These are phyloP conservation scores for Monosporozyma aerobia DNA, from an alignment of 805 yeast species.

Conservation along the genomic window DNA sequence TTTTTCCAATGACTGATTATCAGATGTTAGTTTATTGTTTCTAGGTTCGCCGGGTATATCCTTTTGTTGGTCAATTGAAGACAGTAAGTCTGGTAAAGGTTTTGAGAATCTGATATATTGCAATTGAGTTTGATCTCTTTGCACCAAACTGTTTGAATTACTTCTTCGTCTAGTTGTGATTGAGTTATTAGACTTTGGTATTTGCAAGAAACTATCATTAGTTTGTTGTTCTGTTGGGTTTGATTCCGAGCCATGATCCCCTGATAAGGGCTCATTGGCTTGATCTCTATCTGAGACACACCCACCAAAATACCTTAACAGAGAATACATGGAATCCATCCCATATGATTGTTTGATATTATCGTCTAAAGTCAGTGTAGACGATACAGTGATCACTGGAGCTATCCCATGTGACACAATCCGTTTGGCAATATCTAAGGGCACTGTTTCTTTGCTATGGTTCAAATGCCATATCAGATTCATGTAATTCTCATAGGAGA, in stretches of 20 bases:
- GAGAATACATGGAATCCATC: slow-evolving; percentile 25
- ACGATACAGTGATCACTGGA: slow-evolving; percentile 27
- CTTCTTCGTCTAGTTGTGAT: slow-evolving; percentile 11
- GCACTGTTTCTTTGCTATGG: slow-evolving; percentile 20
- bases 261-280: slow-evolving; percentile 12
- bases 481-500: slow-evolving; percentile 17
- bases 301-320: slow-evolving; percentile 27
- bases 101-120: slow-evolving; percentile 44
- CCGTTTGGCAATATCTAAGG: slow-evolving; percentile 26
- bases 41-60: neutral
- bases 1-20: slow-evolving; percentile 31
- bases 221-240: neutral
- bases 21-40: slow-evolving; percentile 22
- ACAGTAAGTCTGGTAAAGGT: slow-evolving; percentile 30
- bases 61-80: neutral
- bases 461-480: slow-evolving; percentile 27
- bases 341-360: slow-evolving; percentile 20
- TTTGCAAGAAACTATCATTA: neutral
- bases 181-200: neutral
- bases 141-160: slow-evolving; percentile 27
- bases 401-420: slow-evolving; percentile 28
- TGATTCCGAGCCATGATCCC: neutral
- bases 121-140: slow-evolving; percentile 26
- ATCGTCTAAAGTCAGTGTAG: slow-evolving; percentile 22
- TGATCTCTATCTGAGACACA: slow-evolving; percentile 30